Evolutionary conservation across 2,329 filamentous ascomycete species (phyloP).

Genomic region (Clathrospora elynae): DNA sequence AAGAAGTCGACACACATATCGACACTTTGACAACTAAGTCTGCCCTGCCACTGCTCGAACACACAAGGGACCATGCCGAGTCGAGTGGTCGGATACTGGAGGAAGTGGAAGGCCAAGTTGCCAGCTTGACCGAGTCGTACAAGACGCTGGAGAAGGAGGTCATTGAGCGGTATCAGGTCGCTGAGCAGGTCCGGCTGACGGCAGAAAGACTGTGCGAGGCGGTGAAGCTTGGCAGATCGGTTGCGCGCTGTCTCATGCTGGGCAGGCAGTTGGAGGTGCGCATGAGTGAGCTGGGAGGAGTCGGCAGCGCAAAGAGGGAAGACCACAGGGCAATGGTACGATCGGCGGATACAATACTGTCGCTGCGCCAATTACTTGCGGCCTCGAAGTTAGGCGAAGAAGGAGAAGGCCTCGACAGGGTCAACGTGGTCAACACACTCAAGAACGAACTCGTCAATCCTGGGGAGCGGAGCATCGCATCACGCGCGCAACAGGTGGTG

Average conservation of each 20-base stretch:
- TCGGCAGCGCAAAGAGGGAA: conserved; percentile 60
- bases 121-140: conserved; percentile 82
- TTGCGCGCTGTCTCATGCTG: conserved; percentile 78
- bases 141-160: conserved; percentile 85
- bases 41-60: conserved; percentile 76
- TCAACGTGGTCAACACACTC: conserved; percentile 73
- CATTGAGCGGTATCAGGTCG: conserved; percentile 79
- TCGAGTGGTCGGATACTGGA: conserved; percentile 74
- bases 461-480: conserved; percentile 73
- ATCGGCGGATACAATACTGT: conserved; percentile 78
- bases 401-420: conserved; percentile 73
- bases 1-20: conserved; percentile 96
- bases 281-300: conserved; percentile 68
- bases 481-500: conserved; percentile 76
- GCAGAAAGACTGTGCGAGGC: conserved; percentile 81
- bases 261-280: conserved; percentile 88
- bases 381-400: conserved; percentile 72
- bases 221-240: conserved; percentile 74
- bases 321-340: conserved; percentile 81
- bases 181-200: conserved; percentile 78
- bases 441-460: conserved; percentile 72
- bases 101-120: conserved; percentile 79
- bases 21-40: conserved; percentile 84
- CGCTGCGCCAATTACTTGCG: conserved; percentile 73
- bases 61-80: conserved; percentile 75